Conservation (phyloP, 306 rosid species). For the Inga laurina region DNA sequence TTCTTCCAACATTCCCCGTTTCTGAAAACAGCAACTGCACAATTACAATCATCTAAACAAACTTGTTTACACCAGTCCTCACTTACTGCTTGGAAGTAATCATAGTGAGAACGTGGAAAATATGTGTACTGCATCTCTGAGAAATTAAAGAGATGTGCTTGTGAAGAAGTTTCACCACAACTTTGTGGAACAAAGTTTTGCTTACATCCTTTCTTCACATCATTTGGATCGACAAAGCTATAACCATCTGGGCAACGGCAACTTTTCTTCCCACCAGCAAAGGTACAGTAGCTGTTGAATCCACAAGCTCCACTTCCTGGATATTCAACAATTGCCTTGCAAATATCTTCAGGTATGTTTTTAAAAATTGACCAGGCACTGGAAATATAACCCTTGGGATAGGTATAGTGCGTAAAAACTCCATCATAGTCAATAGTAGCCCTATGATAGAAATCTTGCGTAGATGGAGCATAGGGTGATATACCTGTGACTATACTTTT, state of each 20-base stretch:
- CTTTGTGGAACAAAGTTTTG: conserved; percentile 39
- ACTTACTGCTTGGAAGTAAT: background rate
- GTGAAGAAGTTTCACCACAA: conserved; percentile 24
- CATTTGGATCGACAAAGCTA: conserved; percentile 38
- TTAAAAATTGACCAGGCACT: conserved; percentile 27
- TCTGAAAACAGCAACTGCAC: background rate
- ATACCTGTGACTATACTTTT: background rate
- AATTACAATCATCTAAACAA: conserved; percentile 30
- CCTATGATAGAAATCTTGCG: conserved; percentile 13
- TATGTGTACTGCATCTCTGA: background rate
- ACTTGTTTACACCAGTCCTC: conserved; percentile 39
- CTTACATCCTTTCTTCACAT: conserved; percentile 44
- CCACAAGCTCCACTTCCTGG: conserved; percentile 49
- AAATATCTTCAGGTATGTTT: conserved; percentile 39
- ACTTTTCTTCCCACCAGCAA: background rate
- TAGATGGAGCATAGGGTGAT: conserved; percentile 7
- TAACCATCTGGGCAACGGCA: conserved; percentile 42
- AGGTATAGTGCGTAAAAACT: conserved; percentile 23
- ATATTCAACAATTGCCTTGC: background rate
- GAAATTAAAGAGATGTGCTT: conserved; percentile 24
- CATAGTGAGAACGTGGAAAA: background rate
- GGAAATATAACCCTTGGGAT: conserved; percentile 1
- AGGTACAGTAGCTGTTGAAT: conserved; percentile 39
- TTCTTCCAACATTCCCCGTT: background rate
- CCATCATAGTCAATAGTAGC: conserved; percentile 37